Conservation (phyloP, 2,329 filamentous ascomycete genomes). For the Cladosporium sphaerospermum region DNA sequence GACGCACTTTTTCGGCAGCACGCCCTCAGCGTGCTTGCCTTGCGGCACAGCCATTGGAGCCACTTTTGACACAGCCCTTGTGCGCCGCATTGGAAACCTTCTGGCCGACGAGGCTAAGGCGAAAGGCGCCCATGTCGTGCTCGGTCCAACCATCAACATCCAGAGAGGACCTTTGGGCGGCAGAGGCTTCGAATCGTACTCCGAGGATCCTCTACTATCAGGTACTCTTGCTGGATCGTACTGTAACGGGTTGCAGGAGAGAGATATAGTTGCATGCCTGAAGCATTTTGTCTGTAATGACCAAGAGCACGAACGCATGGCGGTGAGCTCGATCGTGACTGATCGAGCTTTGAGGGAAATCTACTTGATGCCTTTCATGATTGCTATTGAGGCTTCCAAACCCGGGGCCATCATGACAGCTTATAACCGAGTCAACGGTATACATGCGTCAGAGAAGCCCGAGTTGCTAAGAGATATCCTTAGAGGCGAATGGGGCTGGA, state of each 20-base stretch:
- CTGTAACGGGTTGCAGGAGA: slow-evolving; percentile 60
- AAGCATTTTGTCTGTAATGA: slow-evolving; percentile 76
- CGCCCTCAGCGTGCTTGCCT: slow-evolving; percentile 66
- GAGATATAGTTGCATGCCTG: slow-evolving; percentile 67
- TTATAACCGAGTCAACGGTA: slow-evolving; percentile 68
- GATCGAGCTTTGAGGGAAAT: slow-evolving; percentile 63
- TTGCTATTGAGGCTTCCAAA: slow-evolving; percentile 44
- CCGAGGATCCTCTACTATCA: slow-evolving; percentile 75
- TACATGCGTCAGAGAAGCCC: slow-evolving; percentile 60
- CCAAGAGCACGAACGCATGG: slow-evolving; percentile 62
- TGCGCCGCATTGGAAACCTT: slow-evolving; percentile 13
- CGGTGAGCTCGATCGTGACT: slow-evolving; percentile 57
- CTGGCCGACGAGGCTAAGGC: slow-evolving; percentile 25
- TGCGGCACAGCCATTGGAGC: slow-evolving; percentile 46
- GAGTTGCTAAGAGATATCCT: slow-evolving; percentile 63
- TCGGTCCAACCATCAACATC: slow-evolving; percentile 25
- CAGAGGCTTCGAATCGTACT: slow-evolving; percentile 80
- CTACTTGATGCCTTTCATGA: slow-evolving; percentile 69
- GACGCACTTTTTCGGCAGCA: slow-evolving; percentile 61
- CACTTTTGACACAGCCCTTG: slow-evolving; percentile 4
- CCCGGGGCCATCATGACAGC: slow-evolving; percentile 57
- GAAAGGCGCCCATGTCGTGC: slow-evolving; percentile 25
- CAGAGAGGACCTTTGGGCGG: slow-evolving; percentile 48
- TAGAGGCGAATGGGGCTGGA: slow-evolving; percentile 62
- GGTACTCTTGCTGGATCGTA: slow-evolving; percentile 59